Evolutionary conservation across 2,329 filamentous ascomycete species (phyloP).

Genomic region (Trichoderma guizhouense): DNA sequence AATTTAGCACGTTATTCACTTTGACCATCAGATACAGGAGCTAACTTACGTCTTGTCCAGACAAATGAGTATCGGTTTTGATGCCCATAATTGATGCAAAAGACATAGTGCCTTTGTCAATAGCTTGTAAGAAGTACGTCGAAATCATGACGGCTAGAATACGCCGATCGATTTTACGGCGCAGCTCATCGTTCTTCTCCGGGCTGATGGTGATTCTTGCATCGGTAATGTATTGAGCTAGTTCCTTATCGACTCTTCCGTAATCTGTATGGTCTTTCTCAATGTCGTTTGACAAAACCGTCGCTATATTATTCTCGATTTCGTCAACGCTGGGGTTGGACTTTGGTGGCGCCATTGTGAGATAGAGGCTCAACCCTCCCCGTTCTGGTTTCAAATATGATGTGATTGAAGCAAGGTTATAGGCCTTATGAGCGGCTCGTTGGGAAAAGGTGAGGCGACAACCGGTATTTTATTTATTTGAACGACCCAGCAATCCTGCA

Average conservation of each 20-base stretch:
- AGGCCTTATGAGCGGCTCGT: background rate
- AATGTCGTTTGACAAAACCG: background rate
- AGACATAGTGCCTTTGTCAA: constrained; percentile 11
- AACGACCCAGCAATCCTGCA: background rate
- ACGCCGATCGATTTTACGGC: constrained; percentile 7
- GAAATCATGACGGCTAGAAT: background rate
- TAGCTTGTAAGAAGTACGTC: constrained; percentile 5
- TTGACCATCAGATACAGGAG: too few species aligned
- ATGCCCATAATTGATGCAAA: constrained; percentile 13
- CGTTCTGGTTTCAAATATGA: background rate
- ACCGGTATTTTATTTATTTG: background rate
- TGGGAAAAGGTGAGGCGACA: background rate
- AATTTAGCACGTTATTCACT: background rate
- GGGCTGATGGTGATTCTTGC: background rate
- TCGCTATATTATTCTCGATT: background rate
- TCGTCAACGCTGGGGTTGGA: background rate
- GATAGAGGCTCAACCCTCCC: background rate
- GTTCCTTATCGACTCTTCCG: background rate
- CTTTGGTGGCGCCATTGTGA: background rate
- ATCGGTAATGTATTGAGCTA: background rate
- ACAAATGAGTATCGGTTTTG: background rate
- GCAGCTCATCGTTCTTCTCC: background rate
- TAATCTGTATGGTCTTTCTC: constrained; percentile 6
- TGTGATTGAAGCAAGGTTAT: background rate
- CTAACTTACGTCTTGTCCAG: background rate